Evolutionary conservation across 2,329 filamentous ascomycete species (phyloP).

Genomic region (Bipolaris cookei): DNA sequence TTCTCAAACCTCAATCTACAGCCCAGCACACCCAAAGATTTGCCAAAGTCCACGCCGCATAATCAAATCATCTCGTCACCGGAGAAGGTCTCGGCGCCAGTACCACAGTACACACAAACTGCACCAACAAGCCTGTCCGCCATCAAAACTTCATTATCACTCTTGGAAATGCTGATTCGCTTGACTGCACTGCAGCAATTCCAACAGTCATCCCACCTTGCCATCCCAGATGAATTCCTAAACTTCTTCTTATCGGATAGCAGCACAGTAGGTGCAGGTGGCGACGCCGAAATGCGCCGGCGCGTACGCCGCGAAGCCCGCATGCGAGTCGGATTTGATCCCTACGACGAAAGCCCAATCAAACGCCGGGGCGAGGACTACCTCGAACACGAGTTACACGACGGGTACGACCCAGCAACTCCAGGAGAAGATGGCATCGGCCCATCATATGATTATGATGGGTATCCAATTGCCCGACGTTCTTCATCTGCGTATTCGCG

Average conservation of each 20-base stretch:
- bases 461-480: constrained; percentile 32
- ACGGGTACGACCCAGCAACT: constrained; percentile 12
- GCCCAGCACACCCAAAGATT: constrained; percentile 33
- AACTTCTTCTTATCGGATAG: constrained; percentile 83
- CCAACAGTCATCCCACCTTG: constrained; percentile 86
- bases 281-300: constrained; percentile 66
- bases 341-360: constrained; percentile 73
- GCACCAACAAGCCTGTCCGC: constrained; percentile 48
- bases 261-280: constrained; percentile 69
- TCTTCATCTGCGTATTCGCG: constrained; percentile 26
- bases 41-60: constrained; percentile 21
- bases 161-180: constrained; percentile 87
- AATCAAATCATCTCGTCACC: constrained; percentile 40
- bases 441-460: constrained; percentile 37
- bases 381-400: constrained; percentile 53
- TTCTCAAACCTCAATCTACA: constrained; percentile 57
- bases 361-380: constrained; percentile 72
- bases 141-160: constrained; percentile 73
- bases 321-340: constrained; percentile 71
- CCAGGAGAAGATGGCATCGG: constrained; percentile 13
- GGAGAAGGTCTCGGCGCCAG: constrained; percentile 25
- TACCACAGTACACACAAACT: constrained; percentile 11
- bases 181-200: constrained; percentile 89
- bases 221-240: constrained; percentile 86
- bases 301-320: constrained; percentile 66